Evolutionary conservation across 2,329 filamentous ascomycete genomes (phyloP), one percentile per base, ranked within the genome.

Genomic region (Fusarium hostae): DNA sequence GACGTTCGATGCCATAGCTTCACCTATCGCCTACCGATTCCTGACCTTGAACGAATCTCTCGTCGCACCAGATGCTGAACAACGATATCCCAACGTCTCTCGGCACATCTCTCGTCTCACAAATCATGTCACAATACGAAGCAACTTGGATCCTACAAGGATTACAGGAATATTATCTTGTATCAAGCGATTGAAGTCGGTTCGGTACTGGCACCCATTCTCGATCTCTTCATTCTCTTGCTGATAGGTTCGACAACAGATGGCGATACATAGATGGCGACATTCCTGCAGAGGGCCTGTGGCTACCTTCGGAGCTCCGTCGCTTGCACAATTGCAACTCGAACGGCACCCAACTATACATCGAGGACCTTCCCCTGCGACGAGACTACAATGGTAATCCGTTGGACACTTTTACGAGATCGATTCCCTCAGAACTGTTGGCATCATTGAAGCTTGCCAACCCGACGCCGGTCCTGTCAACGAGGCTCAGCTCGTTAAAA

Each of bases 331-430:
- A 81, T 35, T 73, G 78, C 13, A 72, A 75, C 12, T 70, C 70
- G 11, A 77, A 76, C 30, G 68, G 63, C 10, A 80, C 79, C 5
- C 79, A 76, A 59, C 71, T 86, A 6, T 75, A 81, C 26, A 78
- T 86, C 54, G 82, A 85, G 41, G 77, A 81, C 54, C 72, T 86
- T 6, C 83, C 84, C 1, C 73, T 86, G 9, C 76, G 77, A 35
- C 76, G 77, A 40, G 79, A 82, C 37, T 80, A 82, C 37, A 74
- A 80, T 48, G 74, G 73, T 22, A 75, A 81, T 22, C 73, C 77
- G n/a, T 74, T 76, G 24, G 78, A 82, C 45, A 72, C 78, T 2
- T 84, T 84, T 67, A 71, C 82, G 20, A 76, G 76, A 37, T 80
- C 79, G 20, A 82, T 84, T 28, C 83, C 84, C 3, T 74, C 81